Base-by-base conservation (phyloP, 2,329 filamentous ascomycete species). In the Botrytis porri region DNA sequence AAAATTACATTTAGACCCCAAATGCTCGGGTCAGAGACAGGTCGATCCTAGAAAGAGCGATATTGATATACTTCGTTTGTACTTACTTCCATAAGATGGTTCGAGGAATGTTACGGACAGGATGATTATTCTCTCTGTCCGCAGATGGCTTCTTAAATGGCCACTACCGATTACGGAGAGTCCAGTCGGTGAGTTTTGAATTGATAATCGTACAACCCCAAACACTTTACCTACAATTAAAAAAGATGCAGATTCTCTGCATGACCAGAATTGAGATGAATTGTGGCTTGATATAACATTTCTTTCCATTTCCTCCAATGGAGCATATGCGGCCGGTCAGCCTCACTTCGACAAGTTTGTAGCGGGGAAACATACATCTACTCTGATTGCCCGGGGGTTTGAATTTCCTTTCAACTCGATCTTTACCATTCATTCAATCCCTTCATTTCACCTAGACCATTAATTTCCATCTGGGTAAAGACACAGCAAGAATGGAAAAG, bases 401-500 rank as follows among this genome's bases (percentile, higher is more conserved):
- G 16, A 37, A 41, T 41, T 18, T 10, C n/a, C 18, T 32, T 59
- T 32, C 25, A 54, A 57, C 48, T 57, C 35, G 48, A 8, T 3
- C 35, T 57, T 12, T 43, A 32, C 48, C 4, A 20, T 57, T 41
- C 35, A 41, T 35, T 41, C 37, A 39, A 57, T 54, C 4, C 8
- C n/a, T 32, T 32, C 6, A 59, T 57, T 37, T 25, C 35, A 18
- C n/a, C 62, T n/a, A 14, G 29, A 32, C 43, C 18, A 69, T 63
- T n/a, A 16, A 54, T 41, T 29, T n/a, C 18, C 22, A 18, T 22
- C 29, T 14, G 16, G 9, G 7, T 2, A 41, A 57, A 57, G 8
- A 37, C 9, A 35, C 18, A 57, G 29, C 35, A 35, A 75, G 8
- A 64, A 78, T 78, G 76, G 75, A 74, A 10, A 51, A 32, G 6